Evolutionary conservation across 1,139 yeast species (phyloP), one percentile per base, ranked within the genome.

Genomic region (Blastobotrys serpentis): DNA sequence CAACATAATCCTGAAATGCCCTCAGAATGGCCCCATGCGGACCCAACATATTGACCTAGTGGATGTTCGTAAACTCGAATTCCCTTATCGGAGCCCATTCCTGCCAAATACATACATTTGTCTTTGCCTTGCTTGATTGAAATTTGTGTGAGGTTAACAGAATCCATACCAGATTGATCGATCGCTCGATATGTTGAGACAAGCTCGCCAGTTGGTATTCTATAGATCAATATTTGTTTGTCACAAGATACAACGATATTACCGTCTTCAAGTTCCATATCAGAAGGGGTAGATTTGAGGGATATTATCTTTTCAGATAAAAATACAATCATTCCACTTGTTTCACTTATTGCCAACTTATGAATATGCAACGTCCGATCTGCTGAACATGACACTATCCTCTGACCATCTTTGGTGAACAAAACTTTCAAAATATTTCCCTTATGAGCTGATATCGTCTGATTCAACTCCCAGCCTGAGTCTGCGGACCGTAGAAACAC

Each of bases 1-100:
- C 62, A 56, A 1, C 67, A 56, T 11, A 83, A 56, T 0, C 77
- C 76, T 3, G 77, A 59, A 5, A 81, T 71, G 1, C 75, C 66
- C 42, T 81, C 87, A 55, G 83, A 78, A 56, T 82, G 88, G 0
- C 86, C 90, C 84, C 85, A 83, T 34, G 71, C 76, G 0, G 75
- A 70, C 10, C 77, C 72, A 10, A 78, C 42, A 7, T 72, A 71
- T 42, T 66, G 72, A 0, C 84, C 85, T 3, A 70, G 68, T 0
- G 58, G 50, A 51, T 73, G 76, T 38, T 71, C 71, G 57, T 76
- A 81, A 1, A 73, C 60, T 22, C 86, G 65, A 3, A 84, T 64
- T 18, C 86, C 77, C 60, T 79, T 81, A 60, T 83, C 88, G 0
- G 77, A 63, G 4, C 78, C 77, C 1, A 82, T 68, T 1, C 76